Base-by-base conservation (phyloP, 208 protist genomes). In the Wallacemonas sp. region DNA sequence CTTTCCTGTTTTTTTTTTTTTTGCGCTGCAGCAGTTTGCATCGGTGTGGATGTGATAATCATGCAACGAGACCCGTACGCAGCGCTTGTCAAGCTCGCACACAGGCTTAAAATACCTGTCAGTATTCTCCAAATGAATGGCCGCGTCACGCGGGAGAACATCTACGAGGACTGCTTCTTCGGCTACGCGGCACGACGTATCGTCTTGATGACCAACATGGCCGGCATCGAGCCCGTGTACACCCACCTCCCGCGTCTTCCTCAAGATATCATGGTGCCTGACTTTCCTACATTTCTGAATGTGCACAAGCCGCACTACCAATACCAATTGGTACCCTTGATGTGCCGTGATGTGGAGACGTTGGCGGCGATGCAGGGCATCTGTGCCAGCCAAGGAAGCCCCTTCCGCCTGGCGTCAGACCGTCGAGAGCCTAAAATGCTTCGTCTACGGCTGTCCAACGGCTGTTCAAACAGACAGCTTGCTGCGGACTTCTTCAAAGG, bases 1-100 rank as follows among this genome's bases (percentile, higher is more conserved):
- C 31, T 41, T 59, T 69, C 47, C 27, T 33, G 27, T 28, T 34
- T 49, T 66, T 39, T 62, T 34, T 70, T 70, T 64, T 49, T 45
- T 70, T 59, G 19, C 21, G 44, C 19, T 53, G n/a, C 44, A 19
- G 60, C 12, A 46, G 26, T 62, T 2, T 44, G 5, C n/a, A n/a
- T n/a, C n/a, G n/a, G n/a, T n/a, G n/a, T n/a, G n/a, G n/a, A n/a
- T n/a, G n/a, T n/a, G n/a, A 19, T 19, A 27, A 15, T 27, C 2
- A 93, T 96, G 91, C 88, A 94, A 58, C 79, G 91, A 12, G 91
- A 96, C 61, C 74, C 80, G 24, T 96, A 95, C 62, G 83, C 86
- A 11, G 64, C 78, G 26, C 73, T 96, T 21, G 68, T 90, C 28
- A 82, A 84, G 68, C 82, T 84, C 60, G 68, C 79, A 0, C 73